Conservation (phyloP, 192 early-diverging fungal genomes). For the Podila horticola region DNA sequence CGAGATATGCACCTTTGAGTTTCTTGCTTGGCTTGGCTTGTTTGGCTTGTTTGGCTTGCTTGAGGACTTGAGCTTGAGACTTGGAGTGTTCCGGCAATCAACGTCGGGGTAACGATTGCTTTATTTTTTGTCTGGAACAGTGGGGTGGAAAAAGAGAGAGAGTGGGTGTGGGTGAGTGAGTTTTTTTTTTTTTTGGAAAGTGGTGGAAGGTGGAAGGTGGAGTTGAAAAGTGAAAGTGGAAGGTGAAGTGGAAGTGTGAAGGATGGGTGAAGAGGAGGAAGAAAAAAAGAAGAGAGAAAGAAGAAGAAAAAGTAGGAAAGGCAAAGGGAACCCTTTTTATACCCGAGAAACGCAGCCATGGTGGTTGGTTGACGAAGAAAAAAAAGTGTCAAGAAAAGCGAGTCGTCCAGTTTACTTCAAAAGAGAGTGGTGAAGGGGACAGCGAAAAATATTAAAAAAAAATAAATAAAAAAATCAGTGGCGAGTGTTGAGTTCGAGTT, state of each 20-base stretch:
- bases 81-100: background rate
- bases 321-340: constrained; percentile 19
- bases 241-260: constrained; percentile 7
- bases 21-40: background rate
- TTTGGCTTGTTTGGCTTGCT: constrained; percentile 3
- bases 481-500: too few species aligned
- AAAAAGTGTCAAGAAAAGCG: too few species aligned
- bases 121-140: background rate
- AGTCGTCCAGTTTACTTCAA: too few species aligned
- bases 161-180: constrained; percentile 11
- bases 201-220: constrained; percentile 1
- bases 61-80: too few species aligned
- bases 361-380: too few species aligned
- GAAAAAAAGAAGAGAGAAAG: background rate
- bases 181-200: too few species aligned
- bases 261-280: constrained; percentile 2
- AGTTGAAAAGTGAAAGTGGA: constrained; percentile 6
- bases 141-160: background rate
- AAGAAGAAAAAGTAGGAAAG: background rate
- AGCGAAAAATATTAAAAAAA: too few species aligned
- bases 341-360: constrained; percentile 12
- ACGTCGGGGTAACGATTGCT: background rate
- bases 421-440: too few species aligned
- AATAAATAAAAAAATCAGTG: too few species aligned
- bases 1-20: too few species aligned